These are phyloP conservation scores for Rutstroemia sp. DNA, from an alignment of 2,329 filamentous ascomycete genomes.

Conservation along the genomic window DNA sequence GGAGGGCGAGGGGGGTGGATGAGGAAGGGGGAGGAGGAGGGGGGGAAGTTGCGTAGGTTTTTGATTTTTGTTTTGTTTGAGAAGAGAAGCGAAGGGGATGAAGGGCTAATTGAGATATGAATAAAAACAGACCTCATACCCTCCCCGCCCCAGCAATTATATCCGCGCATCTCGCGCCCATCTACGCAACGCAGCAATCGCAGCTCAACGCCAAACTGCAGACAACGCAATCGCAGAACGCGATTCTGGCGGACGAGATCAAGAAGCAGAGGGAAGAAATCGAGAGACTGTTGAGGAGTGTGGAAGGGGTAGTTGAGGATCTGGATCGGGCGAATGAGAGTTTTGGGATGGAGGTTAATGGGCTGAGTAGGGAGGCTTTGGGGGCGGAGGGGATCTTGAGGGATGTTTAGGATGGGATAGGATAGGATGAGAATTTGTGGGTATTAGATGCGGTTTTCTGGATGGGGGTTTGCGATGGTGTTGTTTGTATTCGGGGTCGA, in stretches of 20 bases:
- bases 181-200: constrained; percentile 45
- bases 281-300: constrained; percentile 38
- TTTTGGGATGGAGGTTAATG: constrained; percentile 15
- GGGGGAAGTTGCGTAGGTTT: constrained; percentile 1
- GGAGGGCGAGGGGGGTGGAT: constrained; percentile 12
- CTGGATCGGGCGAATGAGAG: constrained; percentile 40
- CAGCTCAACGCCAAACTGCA: constrained; percentile 51
- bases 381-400: constrained; percentile 14
- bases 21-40: neutral
- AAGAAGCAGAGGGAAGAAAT: constrained; percentile 48
- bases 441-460: neutral
- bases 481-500: neutral
- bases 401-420: neutral
- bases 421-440: neutral
- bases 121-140: constrained; percentile 42
- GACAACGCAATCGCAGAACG: constrained; percentile 50
- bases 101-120: no score
- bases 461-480: no score
- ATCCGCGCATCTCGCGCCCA: constrained; percentile 46
- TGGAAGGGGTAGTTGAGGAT: constrained; percentile 47
- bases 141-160: constrained; percentile 46
- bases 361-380: constrained; percentile 19
- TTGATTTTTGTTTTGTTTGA: neutral
- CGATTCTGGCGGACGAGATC: constrained; percentile 44
- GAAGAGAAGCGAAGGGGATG: no score